Base-by-base conservation (phyloP, 257 asterid species). In the Lycium barbarum region DNA sequence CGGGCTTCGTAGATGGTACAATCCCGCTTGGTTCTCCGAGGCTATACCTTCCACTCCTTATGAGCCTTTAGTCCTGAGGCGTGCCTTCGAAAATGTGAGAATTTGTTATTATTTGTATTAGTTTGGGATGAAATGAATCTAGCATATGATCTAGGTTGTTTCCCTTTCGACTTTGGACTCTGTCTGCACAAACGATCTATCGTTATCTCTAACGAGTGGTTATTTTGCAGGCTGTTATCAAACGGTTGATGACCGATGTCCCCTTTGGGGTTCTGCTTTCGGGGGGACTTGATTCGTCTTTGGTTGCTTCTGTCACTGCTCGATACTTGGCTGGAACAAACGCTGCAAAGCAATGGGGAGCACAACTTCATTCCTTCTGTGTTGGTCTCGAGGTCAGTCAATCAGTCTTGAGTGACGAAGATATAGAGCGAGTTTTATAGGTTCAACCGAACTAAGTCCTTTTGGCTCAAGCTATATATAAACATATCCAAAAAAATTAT, bases 221-320 rank as follows among this genome's bases (percentile, higher is more conserved):
- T 6, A 20, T 53, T 47, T 3, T 73, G 88, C 90, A 97, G 99
- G 98, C 99, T 82, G 99, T 97, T 78, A 87, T 90, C 74, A 97
- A 97, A 82, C 94, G 98, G 90, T 92, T 97, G 61, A 95, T 97
- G 99, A 95, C 97, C 17, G 99, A 97, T 92, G 99, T 95, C 11
- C 99, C 99, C 13, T 97, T 97, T 1, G 99, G 99, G 7, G 99
- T 97, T 88, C 91, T 97, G 88, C 88, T 97, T 12, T 95, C 99
- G 3, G 99, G 99, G 79, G 99, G 99, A 33, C 99, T 97, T 40
- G 99, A 95, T 92, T 97, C 99, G 2, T 97, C 99, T 1, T 83
- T 97, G 83, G 99, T 97, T 63, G 99, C 99, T 40, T 85, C 99
- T 20, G 83, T 97, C 85, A 94, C 99, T n/a, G 90, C 99, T 67